A percentile compares a stretch with the other conserved stretches of the same genome.
phyloP scores from a whole-genome alignment of 2,329 filamentous ascomycete genomes.

The Lachnellula cervina region DNA sequence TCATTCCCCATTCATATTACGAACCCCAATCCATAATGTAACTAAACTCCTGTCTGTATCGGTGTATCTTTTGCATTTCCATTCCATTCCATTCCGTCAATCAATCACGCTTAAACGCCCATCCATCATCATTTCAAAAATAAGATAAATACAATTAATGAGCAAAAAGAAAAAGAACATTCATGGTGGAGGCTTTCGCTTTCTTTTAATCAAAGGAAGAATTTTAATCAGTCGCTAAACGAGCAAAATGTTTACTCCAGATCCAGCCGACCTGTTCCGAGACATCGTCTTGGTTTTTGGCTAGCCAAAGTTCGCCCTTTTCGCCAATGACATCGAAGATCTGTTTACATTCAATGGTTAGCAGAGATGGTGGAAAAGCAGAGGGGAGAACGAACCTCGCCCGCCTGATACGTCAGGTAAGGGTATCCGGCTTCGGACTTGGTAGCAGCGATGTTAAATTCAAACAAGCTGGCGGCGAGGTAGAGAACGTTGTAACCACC shows the following conservation, averaged over 20 bases:
- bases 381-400: conserved; percentile 59
- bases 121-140: too few relatives aligned
- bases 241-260: conserved; percentile 96
- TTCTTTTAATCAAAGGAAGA: not conserved
- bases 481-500: conserved; percentile 73
- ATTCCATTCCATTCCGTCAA: too few relatives aligned
- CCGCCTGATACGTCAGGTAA: conserved; percentile 91
- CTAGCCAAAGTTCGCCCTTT: conserved; percentile 96
- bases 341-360: conserved; percentile 34
- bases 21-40: too few relatives aligned
- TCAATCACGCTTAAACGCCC: too few relatives aligned
- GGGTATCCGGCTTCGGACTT: conserved; percentile 92
- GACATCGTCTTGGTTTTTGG: conserved; percentile 91
- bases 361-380: not conserved
- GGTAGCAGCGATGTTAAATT: conserved; percentile 92
- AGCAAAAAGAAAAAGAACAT: not conserved
- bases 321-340: conserved; percentile 91
- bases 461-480: conserved; percentile 87
- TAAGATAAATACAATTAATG: too few relatives aligned
- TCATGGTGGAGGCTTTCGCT: not conserved
- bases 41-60: too few relatives aligned
- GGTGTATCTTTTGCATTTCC: too few relatives aligned
- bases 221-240: conserved; percentile 37
- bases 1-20: too few relatives aligned
- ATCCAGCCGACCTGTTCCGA: conserved; percentile 85